Conservation (phyloP, 108 stramenopile genomes). For the Stephanodiscus triporus region DNA sequence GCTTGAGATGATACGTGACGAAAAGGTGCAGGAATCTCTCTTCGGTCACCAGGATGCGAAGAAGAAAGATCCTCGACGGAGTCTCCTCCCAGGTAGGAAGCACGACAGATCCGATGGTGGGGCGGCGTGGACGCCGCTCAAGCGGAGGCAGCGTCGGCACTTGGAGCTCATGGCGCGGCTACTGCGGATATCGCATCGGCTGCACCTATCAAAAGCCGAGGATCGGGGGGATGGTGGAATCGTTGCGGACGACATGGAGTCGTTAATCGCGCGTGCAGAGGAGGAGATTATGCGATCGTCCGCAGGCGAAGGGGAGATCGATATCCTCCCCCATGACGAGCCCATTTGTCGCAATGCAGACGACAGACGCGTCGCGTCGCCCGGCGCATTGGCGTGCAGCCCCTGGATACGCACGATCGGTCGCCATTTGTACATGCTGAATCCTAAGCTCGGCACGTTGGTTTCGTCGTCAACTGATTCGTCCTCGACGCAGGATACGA, state of each 20-base stretch:
- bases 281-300: constrained; percentile 14
- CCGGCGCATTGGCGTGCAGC: constrained; percentile 36
- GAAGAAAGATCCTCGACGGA: constrained; percentile 23
- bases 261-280: constrained; percentile 27
- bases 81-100: constrained; percentile 13
- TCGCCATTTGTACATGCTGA: constrained; percentile 45
- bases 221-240: constrained; percentile 33
- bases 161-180: constrained; percentile 70
- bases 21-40: constrained; percentile 61
- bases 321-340: constrained; percentile 20
- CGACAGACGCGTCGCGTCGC: constrained; percentile 7
- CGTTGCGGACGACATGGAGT: constrained; percentile 22
- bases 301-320: constrained; percentile 39
- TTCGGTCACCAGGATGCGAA: constrained; percentile 50
- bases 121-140: constrained; percentile 49
- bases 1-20: constrained; percentile 39
- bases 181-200: constrained; percentile 67
- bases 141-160: constrained; percentile 59
- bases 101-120: constrained; percentile 17
- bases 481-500: constrained; percentile 12
- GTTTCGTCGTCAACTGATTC: constrained; percentile 1
- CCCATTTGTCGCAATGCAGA: neutral
- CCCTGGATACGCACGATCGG: constrained; percentile 46
- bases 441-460: constrained; percentile 36
- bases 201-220: constrained; percentile 58